These are phyloP conservation scores for Fusarium setosum DNA, from an alignment of 2,329 filamentous ascomycete species.

Conservation along the genomic window DNA sequence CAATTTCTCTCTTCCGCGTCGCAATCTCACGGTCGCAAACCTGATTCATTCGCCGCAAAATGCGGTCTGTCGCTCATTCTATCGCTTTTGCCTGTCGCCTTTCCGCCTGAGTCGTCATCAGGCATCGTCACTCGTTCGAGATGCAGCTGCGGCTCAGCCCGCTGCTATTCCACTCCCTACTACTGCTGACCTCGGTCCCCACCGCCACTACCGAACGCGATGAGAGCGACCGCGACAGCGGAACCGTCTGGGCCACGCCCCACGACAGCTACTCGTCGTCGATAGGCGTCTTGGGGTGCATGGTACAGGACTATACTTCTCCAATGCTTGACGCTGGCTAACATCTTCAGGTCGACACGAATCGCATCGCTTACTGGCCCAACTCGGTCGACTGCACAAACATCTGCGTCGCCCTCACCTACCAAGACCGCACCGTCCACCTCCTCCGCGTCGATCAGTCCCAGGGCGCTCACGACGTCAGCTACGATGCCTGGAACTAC, in stretches of 20 bases:
- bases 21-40: constrained; percentile 1
- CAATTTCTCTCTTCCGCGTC: neutral
- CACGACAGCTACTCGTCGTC: constrained; percentile 69
- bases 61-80: constrained; percentile 33
- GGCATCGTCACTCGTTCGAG: constrained; percentile 7
- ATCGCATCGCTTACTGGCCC: constrained; percentile 72
- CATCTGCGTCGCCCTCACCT: constrained; percentile 65
- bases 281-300: constrained; percentile 70
- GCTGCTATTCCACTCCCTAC: constrained; percentile 18
- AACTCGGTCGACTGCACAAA: constrained; percentile 63
- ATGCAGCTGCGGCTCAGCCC: constrained; percentile 19
- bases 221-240: constrained; percentile 15
- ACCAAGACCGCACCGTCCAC: constrained; percentile 62
- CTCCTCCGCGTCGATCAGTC: constrained; percentile 71
- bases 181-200: constrained; percentile 8
- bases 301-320: constrained; percentile 41
- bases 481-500: constrained; percentile 72
- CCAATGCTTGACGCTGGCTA: neutral
- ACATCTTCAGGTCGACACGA: constrained; percentile 58
- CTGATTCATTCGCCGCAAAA: constrained; percentile 29
- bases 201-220: neutral
- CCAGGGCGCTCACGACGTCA: constrained; percentile 67
- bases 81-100: constrained; percentile 8
- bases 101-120: constrained; percentile 8
- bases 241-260: constrained; percentile 57